Conservation (phyloP, 1,284 basidiomycete species). For the Rhodotorula sp. region DNA sequence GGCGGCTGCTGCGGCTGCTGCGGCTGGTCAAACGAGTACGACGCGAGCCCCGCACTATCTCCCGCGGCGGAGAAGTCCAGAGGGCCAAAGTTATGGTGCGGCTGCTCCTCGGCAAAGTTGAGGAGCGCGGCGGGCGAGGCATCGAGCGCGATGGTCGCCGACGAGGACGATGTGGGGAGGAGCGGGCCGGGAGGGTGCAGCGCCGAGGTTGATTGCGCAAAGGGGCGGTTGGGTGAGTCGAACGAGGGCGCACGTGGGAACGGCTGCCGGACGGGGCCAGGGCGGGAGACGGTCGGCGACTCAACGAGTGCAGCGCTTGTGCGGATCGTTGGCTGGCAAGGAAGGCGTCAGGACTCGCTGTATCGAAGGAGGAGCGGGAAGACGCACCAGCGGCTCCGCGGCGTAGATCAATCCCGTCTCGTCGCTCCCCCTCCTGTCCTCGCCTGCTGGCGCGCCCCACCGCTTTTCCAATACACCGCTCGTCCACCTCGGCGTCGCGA, state of each 20-base stretch:
- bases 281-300: slow-evolving; percentile 17
- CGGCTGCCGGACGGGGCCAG: not conserved
- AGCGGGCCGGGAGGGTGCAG: not conserved
- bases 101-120: slow-evolving; percentile 9
- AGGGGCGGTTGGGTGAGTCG: slow-evolving; percentile 24
- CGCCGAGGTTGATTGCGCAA: not conserved
- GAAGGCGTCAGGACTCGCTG: not conserved
- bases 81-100: slow-evolving; percentile 9
- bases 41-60: slow-evolving; percentile 13
- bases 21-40: not conserved
- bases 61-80: slow-evolving; percentile 18
- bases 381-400: slow-evolving; percentile 27
- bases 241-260: not conserved
- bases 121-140: slow-evolving; percentile 21
- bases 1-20: not conserved
- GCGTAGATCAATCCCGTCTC: not conserved
- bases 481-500: slow-evolving; percentile 94
- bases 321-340: not conserved
- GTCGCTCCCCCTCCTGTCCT: slow-evolving; percentile 4
- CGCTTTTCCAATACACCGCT: slow-evolving; percentile 36
- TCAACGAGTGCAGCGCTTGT: not conserved
- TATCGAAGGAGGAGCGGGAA: not conserved
- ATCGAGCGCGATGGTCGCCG: slow-evolving; percentile 16
- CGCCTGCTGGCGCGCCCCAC: slow-evolving; percentile 18
- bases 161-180: slow-evolving; percentile 17